These are phyloP conservation scores for Botrytis galanthina DNA, from an alignment of 2,329 filamentous ascomycete genomes.

Conservation along the genomic window DNA sequence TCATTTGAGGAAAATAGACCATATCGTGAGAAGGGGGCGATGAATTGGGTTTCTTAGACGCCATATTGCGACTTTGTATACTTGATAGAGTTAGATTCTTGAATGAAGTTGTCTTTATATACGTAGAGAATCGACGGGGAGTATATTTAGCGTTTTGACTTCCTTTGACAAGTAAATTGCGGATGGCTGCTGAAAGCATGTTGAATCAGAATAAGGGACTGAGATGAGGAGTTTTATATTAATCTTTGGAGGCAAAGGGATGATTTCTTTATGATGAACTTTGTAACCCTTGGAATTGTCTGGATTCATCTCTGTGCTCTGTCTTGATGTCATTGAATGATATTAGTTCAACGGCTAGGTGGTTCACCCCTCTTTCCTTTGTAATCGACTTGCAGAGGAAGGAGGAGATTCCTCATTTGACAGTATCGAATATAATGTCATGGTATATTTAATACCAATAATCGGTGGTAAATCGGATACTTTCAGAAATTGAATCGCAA, in stretches of 20 bases:
- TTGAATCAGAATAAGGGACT: neutral
- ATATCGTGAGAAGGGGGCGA: slow-evolving; percentile 52
- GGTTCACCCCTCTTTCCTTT: slow-evolving; percentile 2
- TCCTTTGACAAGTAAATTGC: neutral
- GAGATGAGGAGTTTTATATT: neutral
- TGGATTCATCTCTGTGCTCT: neutral
- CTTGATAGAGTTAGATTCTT: neutral
- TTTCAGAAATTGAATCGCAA: neutral
- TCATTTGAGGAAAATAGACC: slow-evolving; percentile 59
- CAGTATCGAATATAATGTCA: neutral
- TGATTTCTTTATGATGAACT: neutral
- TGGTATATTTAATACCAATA: neutral
- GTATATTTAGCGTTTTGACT: neutral
- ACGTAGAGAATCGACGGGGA: slow-evolving; percentile 5
- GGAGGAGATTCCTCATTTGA: neutral
- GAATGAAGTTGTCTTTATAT: neutral
- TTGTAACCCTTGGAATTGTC: neutral
- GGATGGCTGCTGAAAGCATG: neutral
- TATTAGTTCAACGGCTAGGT: neutral
- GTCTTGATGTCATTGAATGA: slow-evolving; percentile 16
- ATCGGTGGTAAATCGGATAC: neutral
- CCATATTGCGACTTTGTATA: slow-evolving; percentile 26
- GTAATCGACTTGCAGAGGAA: slow-evolving; percentile 23
- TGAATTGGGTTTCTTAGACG: slow-evolving; percentile 25
- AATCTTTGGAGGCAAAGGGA: neutral